Conservation (phyloP, 1,139 yeast species). For the Hyphopichia burtonii region DNA sequence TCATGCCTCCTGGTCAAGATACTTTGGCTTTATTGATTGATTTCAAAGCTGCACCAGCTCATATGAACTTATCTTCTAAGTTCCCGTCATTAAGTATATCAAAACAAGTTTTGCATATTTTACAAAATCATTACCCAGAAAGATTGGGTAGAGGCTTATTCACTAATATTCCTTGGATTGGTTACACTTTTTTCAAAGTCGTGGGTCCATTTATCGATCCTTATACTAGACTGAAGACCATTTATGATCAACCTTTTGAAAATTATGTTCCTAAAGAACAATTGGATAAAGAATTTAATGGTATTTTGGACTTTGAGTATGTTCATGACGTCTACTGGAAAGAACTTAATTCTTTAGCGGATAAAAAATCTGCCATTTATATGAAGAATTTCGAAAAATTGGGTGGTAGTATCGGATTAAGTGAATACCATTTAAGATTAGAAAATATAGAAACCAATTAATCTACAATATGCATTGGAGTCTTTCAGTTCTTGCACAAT, state of each 20-base stretch:
- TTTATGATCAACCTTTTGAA: slow-evolving; percentile 84
- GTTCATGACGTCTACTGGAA: slow-evolving; percentile 82
- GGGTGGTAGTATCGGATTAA: slow-evolving; percentile 73
- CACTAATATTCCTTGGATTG: slow-evolving; percentile 91
- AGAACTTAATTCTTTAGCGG: slow-evolving; percentile 57
- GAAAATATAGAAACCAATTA: too few species aligned
- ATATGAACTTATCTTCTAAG: slow-evolving; percentile 37
- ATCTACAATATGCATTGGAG: too few species aligned
- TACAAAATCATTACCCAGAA: slow-evolving; percentile 96
- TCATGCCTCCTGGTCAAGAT: slow-evolving; percentile 96
- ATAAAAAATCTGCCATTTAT: slow-evolving; percentile 53
- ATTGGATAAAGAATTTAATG: slow-evolving; percentile 82
- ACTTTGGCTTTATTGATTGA: slow-evolving; percentile 86
- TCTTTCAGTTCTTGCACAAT: neutral
- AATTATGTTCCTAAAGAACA: slow-evolving; percentile 79
- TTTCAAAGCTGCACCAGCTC: slow-evolving; percentile 62
- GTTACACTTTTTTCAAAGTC: slow-evolving; percentile 83
- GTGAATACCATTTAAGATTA: slow-evolving; percentile 47
- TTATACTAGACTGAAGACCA: slow-evolving; percentile 85
- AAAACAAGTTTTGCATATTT: slow-evolving; percentile 77
- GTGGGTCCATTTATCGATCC: slow-evolving; percentile 97
- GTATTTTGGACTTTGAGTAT: slow-evolving; percentile 78
- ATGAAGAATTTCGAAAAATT: slow-evolving; percentile 61
- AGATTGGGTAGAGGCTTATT: slow-evolving; percentile 87
- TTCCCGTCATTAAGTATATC: slow-evolving; percentile 50